phyloP scores from a whole-genome alignment of 352 stramenopile genomes.

The Phytophthora litchii region DNA sequence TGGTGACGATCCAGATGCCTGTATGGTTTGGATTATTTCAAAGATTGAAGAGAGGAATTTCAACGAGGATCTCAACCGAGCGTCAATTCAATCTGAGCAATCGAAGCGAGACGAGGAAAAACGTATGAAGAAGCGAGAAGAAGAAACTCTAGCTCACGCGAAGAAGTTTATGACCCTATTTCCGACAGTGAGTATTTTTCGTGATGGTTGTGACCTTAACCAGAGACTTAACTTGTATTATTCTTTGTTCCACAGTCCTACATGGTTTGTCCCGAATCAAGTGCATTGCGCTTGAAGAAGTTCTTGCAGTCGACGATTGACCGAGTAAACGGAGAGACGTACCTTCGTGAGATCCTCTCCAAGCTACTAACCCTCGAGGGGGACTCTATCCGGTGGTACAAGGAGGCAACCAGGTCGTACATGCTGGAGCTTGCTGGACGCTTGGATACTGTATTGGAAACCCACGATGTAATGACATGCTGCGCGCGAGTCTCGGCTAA shows the following conservation, averaged over 20 bases:
- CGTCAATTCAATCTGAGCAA: constrained; percentile 80
- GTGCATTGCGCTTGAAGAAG: constrained; percentile 42
- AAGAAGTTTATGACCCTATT: constrained; percentile 73
- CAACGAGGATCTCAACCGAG: constrained; percentile 66
- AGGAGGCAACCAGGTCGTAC: constrained; percentile 64
- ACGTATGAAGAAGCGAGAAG: constrained; percentile 57
- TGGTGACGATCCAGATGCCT: constrained; percentile 67
- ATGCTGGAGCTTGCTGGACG: constrained; percentile 67
- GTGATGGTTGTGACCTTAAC: constrained; percentile 1
- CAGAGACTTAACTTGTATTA: not conserved
- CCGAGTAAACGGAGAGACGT: constrained; percentile 41
- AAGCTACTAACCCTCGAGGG: constrained; percentile 72
- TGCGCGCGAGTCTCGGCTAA: constrained; percentile 37
- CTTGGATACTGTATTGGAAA: constrained; percentile 46
- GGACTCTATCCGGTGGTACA: constrained; percentile 78
- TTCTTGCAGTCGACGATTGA: constrained; percentile 62
- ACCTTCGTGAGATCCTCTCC: constrained; percentile 58
- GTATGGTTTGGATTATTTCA: constrained; percentile 85
- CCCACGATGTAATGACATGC: constrained; percentile 54
- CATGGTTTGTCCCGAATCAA: constrained; percentile 49
- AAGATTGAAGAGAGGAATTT: constrained; percentile 78
- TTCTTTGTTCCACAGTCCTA: constrained; percentile 53
- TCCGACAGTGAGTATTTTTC: constrained; percentile 47
- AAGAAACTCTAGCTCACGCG: constrained; percentile 53
- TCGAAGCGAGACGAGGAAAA: constrained; percentile 69